Percentiles rank a stretch among this genome's conserved stretches.
Evolutionary conservation across 768 basidiomycete species (phyloP).

Genomic region (Pulveroboletus sp.): DNA sequence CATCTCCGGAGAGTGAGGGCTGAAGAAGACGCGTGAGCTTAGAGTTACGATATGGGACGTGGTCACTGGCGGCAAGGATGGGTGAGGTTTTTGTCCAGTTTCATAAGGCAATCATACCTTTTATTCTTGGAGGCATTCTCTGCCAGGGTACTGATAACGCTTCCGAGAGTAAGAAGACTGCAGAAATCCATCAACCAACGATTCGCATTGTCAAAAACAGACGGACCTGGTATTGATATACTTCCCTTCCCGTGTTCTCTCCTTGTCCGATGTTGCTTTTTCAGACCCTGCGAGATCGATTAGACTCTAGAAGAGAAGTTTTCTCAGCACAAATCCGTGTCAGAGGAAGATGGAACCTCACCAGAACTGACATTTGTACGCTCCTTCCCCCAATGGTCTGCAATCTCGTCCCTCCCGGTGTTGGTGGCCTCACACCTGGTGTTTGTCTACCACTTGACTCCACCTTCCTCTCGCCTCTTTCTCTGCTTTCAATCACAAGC

Average conservation of each 20-base stretch:
- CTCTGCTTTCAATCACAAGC: constrained; percentile 86
- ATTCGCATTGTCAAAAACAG: background rate
- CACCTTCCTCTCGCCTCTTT: constrained; percentile 49
- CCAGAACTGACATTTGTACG: constrained; percentile 73
- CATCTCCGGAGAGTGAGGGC: constrained; percentile 92
- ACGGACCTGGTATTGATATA: constrained; percentile 87
- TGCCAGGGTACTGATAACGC: constrained; percentile 86
- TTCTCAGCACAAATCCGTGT: background rate
- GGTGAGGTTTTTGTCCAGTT: background rate
- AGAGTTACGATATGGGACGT: constrained; percentile 92
- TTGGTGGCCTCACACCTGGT: constrained; percentile 46
- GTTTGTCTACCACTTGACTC: constrained; percentile 44
- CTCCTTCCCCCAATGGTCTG: constrained; percentile 78
- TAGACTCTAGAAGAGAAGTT: constrained; percentile 51
- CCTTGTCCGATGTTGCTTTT: constrained; percentile 92
- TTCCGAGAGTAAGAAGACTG: constrained; percentile 87
- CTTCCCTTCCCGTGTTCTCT: constrained; percentile 91
- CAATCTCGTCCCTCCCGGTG: constrained; percentile 57
- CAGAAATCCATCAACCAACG: background rate
- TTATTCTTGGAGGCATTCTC: constrained; percentile 81
- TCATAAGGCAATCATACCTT: constrained; percentile 36
- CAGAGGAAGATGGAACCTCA: constrained; percentile 22
- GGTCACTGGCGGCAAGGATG: constrained; percentile 47
- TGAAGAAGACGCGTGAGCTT: constrained; percentile 93
- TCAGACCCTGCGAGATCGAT: constrained; percentile 98